Base-by-base conservation (phyloP, 2,329 filamentous ascomycete genomes). In the Akanthomyces dipterigenus region DNA sequence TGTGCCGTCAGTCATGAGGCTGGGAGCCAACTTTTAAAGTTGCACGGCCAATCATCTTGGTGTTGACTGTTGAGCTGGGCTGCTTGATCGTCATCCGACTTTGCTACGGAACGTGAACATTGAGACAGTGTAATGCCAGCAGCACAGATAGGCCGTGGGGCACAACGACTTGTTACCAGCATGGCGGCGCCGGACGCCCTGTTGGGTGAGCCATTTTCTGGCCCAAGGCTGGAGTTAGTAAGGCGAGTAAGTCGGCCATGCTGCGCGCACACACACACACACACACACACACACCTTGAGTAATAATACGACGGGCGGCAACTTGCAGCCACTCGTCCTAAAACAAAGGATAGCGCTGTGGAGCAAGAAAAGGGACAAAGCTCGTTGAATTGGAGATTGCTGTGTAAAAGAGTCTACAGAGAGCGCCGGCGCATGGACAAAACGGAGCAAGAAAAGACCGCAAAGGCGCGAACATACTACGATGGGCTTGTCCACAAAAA, bases 271-370 rank as follows among this genome's bases (percentile, higher is more conserved):
- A 36, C 43, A 18, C 36, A 43, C 46, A n/a, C n/a, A 24, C 16
- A 42, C 22, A 28, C 16, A 51, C 5, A 51, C 8, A 36, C 43
- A 18, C 36, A 43, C 46, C 36, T 20, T 31, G 46, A 34, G 26
- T 50, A 31, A 50, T 50, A 50, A 58, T 49, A 48, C n/a, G 11
- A 38, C 43, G 11, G 31, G 45, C 38, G 45, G 34, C 34, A 20
- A 26, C 16, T 5, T 28, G 51, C 36, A 43, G 40, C 57, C 57
- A 42, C 38, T 20, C 12, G 38, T n/a, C 8, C 57, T 60, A 22
- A 54, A 54, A 60, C 48, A 60, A 43, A 53, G 56, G 22, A 60
- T 53, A 60, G 56, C 48, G 36, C 48, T 34, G 38, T 60, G 56
- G 56, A 53, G 56, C 11, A 34, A 18, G 46, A 51, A 11, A 34